These are phyloP conservation scores for Wickerhamomyces bisporus DNA, from an alignment of 805 yeast genomes.

Conservation along the genomic window DNA sequence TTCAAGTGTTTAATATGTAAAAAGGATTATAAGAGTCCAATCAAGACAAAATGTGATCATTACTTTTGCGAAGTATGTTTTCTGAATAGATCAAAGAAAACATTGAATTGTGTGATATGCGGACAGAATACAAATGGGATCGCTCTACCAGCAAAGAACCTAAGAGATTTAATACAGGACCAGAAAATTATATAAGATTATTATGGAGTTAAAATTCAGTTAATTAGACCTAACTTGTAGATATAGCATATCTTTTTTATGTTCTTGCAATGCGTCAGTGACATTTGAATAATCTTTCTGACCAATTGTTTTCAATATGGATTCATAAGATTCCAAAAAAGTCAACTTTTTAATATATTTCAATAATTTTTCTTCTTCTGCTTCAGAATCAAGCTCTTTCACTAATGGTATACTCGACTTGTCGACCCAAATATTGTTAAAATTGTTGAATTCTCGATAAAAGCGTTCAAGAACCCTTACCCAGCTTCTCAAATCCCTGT, in stretches of 20 bases:
- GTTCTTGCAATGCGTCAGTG: background rate
- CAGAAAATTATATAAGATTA: background rate
- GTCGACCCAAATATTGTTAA: conserved; percentile 16
- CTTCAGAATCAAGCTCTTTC: background rate
- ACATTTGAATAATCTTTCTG: background rate
- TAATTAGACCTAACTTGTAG: conserved; percentile 2
- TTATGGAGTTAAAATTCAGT: background rate
- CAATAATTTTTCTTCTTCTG: conserved; percentile 1
- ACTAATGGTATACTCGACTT: background rate
- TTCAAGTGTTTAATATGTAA: conserved; percentile 61
- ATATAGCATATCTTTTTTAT: conserved; percentile 2
- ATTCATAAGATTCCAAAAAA: conserved; percentile 17
- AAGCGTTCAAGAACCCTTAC: conserved; percentile 35
- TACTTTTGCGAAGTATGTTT: conserved; percentile 62
- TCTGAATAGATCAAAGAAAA: conserved; percentile 37
- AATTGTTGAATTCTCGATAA: conserved; percentile 11
- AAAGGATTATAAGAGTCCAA: conserved; percentile 47
- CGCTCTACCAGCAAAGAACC: conserved; percentile 45
- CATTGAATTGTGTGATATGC: conserved; percentile 51
- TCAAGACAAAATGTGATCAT: conserved; percentile 58
- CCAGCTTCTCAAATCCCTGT: conserved; percentile 43
- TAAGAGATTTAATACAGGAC: conserved; percentile 22
- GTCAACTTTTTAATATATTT: conserved; percentile 11
- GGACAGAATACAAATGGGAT: conserved; percentile 55
- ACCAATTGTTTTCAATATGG: conserved; percentile 5